A percentile compares a stretch with the other conserved stretches of the same genome.
Conservation (phyloP, 2,329 filamentous ascomycete species). For the Apiospora sp. region DNA sequence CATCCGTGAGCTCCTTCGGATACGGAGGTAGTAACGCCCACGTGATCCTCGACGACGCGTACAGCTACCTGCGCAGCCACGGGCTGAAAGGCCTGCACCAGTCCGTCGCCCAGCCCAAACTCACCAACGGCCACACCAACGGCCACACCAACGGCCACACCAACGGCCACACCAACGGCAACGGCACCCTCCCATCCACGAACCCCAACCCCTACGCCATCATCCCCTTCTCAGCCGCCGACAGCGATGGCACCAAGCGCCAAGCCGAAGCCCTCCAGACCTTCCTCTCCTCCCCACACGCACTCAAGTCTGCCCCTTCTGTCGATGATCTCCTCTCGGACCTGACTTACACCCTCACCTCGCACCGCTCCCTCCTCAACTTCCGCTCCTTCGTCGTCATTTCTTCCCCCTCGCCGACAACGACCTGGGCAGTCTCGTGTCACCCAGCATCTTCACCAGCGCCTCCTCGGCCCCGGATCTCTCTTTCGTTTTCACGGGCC, state of each 20-base stretch:
- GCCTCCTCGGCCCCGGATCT: constrained; percentile 33
- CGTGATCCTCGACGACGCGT: constrained; percentile 24
- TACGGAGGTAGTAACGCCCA: constrained; percentile 37
- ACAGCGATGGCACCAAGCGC: not conserved
- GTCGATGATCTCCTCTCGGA: not conserved
- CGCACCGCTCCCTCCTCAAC: constrained; percentile 14
- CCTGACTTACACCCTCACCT: constrained; percentile 17
- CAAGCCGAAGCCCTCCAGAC: constrained; percentile 18
- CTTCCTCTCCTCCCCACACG: constrained; percentile 14
- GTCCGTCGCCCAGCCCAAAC: not conserved
- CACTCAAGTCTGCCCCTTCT: not conserved
- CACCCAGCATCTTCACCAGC: constrained; percentile 7
- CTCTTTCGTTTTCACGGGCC: constrained; percentile 45
- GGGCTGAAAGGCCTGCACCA: constrained; percentile 18
- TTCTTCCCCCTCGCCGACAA: not conserved
- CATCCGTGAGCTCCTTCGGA: constrained; percentile 45
- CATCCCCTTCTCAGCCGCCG: constrained; percentile 20
- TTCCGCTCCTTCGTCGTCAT: constrained; percentile 23
- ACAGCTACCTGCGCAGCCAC: constrained; percentile 21
- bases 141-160: constrained; percentile 6
- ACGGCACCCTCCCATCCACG: not conserved
- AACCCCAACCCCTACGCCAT: not conserved
- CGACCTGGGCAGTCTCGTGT: not conserved
- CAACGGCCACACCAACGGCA: constrained; percentile 18
- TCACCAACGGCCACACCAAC: constrained; percentile 12